Evolutionary conservation across 2,329 filamentous ascomycete genomes (phyloP), one percentile per base, ranked within the genome.

Genomic region (Exophiala aquamarina): DNA sequence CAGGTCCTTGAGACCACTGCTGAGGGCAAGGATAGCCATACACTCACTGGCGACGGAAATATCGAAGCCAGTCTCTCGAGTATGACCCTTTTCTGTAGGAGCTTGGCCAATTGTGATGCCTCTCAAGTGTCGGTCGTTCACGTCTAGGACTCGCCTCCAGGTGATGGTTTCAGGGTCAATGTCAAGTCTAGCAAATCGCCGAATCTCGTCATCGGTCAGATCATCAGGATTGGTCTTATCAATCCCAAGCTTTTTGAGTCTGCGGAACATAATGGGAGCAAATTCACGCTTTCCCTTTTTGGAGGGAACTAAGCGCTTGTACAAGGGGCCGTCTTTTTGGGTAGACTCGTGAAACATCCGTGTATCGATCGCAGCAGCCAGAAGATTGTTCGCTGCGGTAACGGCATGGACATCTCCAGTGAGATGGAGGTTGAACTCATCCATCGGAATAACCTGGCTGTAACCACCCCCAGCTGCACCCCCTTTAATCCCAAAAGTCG

Each of bases 381-480:
- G 81, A 48, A 98, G 77, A 71, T 98, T 98, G 79, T 97, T 98
- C 29, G 93, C 93, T 20, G 92, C 92, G 43, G 90, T 90, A 63
- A 98, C 93, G 57, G 93, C 93, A 68, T 98, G 93, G 47, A 98
- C 97, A 66, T 98, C 93, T 62, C 93, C 93, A 45, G 93, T 98
- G 62, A 98, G 74, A 69, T 98, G 93, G 64, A 98, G 76, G 72
- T 98, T 98, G 77, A 98, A 98, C 70, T 98, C 93, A 62, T 98
- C 93, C 93, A 98, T 98, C 49, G 93, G 93, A 61, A 98, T 97
- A 64, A 98, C 93, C 69, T 98, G 93, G 68, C 89, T 95, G 81
- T 97, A 98, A 31, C 93, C 93, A 68, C 93, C 93, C 62, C 93
- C 93, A 47, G 93, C 93, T 50, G 93, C 93, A 62, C 93, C 93